These are phyloP conservation scores for Mycena sp. DNA, from an alignment of 1,284 basidiomycete species.

Conservation along the genomic window DNA sequence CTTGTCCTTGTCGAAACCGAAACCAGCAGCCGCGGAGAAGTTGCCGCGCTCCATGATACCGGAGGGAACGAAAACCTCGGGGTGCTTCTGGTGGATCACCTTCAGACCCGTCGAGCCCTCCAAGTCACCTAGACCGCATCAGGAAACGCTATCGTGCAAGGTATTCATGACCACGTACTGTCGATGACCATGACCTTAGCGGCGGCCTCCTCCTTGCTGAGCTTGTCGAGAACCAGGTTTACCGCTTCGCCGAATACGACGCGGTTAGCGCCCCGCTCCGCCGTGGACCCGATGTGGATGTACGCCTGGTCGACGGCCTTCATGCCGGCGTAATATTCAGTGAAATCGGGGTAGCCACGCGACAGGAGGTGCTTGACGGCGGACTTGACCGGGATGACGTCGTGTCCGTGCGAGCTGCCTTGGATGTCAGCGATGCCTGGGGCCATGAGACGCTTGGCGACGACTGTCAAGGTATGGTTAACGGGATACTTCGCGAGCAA, in stretches of 20 bases:
- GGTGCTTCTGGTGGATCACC: slow-evolving; percentile 87
- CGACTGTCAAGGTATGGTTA: slow-evolving; percentile 51
- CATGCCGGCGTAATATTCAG: slow-evolving; percentile 70
- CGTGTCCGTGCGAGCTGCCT: slow-evolving; percentile 82
- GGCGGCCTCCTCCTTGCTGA: slow-evolving; percentile 80
- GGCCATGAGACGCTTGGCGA: slow-evolving; percentile 83
- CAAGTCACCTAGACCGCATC: slow-evolving; percentile 65
- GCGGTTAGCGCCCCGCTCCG: slow-evolving; percentile 81
- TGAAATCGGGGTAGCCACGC: slow-evolving; percentile 69
- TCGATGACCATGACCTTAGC: slow-evolving; percentile 88
- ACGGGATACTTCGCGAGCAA: slow-evolving; percentile 6
- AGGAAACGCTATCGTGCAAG: not conserved
- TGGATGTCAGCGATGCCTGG: slow-evolving; percentile 83
- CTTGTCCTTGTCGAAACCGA: slow-evolving; percentile 79
- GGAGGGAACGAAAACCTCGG: slow-evolving; percentile 84
- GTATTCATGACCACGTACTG: slow-evolving; percentile 61
- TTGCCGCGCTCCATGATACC: slow-evolving; percentile 88
- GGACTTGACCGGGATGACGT: slow-evolving; percentile 82
- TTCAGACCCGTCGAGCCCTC: slow-evolving; percentile 90
- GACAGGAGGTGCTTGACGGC: slow-evolving; percentile 77
- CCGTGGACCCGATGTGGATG: slow-evolving; percentile 72
- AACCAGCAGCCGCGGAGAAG: slow-evolving; percentile 86
- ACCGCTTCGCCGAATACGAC: slow-evolving; percentile 87
- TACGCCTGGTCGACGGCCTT: slow-evolving; percentile 67
- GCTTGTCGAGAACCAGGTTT: slow-evolving; percentile 75